Conservation (phyloP, 306 rosid genomes). For the Pyrus betulifolia region DNA sequence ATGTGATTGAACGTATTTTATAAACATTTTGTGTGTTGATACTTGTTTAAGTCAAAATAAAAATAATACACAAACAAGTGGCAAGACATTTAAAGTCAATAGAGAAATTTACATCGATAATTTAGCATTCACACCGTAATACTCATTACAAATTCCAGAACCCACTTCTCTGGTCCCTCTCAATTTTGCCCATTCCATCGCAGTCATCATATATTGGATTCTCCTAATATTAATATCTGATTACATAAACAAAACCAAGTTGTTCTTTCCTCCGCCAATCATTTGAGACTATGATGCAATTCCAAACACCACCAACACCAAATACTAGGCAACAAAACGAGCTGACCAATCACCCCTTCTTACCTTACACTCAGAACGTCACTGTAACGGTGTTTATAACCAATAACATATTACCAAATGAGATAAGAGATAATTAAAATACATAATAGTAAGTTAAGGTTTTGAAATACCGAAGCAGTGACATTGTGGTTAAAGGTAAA, state of each 20-base stretch:
- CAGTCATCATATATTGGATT: neutral
- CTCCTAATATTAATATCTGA: neutral
- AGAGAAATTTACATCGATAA: neutral
- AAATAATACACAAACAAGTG: neutral
- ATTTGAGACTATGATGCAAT: neutral
- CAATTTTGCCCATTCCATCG: neutral
- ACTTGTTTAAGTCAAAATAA: neutral
- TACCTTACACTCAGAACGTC: fast-evolving
- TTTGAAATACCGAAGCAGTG: no score
- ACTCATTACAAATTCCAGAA: neutral
- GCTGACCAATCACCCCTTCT: neutral
- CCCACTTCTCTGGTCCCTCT: neutral
- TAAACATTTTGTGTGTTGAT: neutral
- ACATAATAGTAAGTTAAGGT: no score
- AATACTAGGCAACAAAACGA: neutral
- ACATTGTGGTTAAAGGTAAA: no score
- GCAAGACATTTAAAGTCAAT: neutral
- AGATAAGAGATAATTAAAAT: no score
- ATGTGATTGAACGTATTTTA: no score
- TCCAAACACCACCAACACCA: slow-evolving; percentile 2
- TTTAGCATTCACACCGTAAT: neutral
- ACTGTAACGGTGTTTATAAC: neutral
- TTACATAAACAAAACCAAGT: neutral
- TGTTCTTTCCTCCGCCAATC: slow-evolving; percentile 7
- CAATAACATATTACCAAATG: fast-evolving